These are phyloP conservation scores for Camellia granthamiana DNA, from an alignment of 148 eudicot species.

Conservation along the genomic window DNA sequence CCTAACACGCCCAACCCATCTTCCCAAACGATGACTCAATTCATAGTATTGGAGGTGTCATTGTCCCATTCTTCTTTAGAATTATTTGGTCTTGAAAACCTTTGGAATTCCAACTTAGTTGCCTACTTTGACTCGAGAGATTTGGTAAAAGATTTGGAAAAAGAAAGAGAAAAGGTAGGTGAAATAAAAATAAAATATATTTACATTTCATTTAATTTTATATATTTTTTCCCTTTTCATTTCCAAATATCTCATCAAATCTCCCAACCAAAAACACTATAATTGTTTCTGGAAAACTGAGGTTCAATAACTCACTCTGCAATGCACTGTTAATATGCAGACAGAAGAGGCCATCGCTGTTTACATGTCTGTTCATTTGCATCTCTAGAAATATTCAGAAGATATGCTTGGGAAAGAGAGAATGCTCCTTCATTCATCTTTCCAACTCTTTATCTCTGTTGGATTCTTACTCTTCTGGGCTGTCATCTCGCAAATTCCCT, in stretches of 20 bases:
- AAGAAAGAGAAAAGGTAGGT: too few species aligned
- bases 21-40: not conserved
- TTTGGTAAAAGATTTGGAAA: too few species aligned
- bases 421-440: not conserved
- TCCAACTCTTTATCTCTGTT: constrained; percentile 23
- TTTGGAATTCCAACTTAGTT: not conserved
- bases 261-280: not conserved
- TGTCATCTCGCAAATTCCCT: constrained; percentile 37
- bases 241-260: too few species aligned
- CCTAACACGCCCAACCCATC: too few species aligned
- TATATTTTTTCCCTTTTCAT: too few species aligned
- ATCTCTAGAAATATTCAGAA: constrained; percentile 9
- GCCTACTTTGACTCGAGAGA: not conserved
- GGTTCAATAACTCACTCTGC: not conserved
- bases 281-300: constrained; percentile 3
- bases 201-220: too few species aligned
- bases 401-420: constrained; percentile 24
- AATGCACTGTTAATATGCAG: constrained; percentile 18
- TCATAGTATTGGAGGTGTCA: not conserved
- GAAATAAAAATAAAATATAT: too few species aligned
- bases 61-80: not conserved
- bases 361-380: constrained; percentile 2
- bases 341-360: not conserved
- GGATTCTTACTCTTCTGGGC: constrained; percentile 30
- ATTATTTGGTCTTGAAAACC: not conserved